phyloP scores from a whole-genome alignment of 2,329 filamentous ascomycete species.

The Hypomyces perniciosus region DNA sequence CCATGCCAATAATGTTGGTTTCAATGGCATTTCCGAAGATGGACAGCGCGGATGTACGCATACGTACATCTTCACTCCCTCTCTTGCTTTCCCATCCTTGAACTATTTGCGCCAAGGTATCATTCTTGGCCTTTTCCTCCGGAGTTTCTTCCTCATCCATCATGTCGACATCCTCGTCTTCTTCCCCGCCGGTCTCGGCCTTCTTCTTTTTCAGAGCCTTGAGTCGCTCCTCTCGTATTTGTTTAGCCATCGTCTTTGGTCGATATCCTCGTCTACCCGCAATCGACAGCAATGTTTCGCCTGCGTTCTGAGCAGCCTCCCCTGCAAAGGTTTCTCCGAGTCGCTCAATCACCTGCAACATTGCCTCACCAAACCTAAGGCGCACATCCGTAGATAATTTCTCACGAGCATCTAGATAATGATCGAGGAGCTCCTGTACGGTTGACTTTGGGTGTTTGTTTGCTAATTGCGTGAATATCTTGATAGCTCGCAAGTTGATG shows the following conservation, averaged over 20 bases:
- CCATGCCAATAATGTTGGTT: conserved; percentile 51
- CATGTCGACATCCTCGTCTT: conserved; percentile 36
- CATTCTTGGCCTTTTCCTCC: conserved; percentile 41
- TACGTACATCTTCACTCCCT: conserved; percentile 62
- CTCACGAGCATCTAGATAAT: conserved; percentile 61
- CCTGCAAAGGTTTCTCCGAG: conserved; percentile 51
- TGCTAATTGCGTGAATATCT: conserved; percentile 57
- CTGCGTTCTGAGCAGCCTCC: conserved; percentile 45
- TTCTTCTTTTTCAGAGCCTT: conserved; percentile 45
- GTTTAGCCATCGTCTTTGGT: conserved; percentile 52
- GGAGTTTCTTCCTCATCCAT: conserved; percentile 43
- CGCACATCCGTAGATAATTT: conserved; percentile 54
- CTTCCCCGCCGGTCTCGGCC: conserved; percentile 25
- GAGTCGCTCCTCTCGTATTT: conserved; percentile 45
- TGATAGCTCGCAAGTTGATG: conserved; percentile 63
- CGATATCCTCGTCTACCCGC: conserved; percentile 58
- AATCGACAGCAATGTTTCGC: conserved; percentile 55
- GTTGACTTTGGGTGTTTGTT: conserved; percentile 57
- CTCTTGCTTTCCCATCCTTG: conserved; percentile 61
- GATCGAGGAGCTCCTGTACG: conserved; percentile 56
- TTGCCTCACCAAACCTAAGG: conserved; percentile 62
- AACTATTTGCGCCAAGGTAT: conserved; percentile 53
- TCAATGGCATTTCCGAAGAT: conserved; percentile 57
- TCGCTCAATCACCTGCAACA: conserved; percentile 58
- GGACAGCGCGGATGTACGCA: conserved; percentile 63